Evolutionary conservation across 1,284 basidiomycete genomes (phyloP), one percentile per base, ranked within the genome.

Genomic region (Ganoderma leucocontextum): DNA sequence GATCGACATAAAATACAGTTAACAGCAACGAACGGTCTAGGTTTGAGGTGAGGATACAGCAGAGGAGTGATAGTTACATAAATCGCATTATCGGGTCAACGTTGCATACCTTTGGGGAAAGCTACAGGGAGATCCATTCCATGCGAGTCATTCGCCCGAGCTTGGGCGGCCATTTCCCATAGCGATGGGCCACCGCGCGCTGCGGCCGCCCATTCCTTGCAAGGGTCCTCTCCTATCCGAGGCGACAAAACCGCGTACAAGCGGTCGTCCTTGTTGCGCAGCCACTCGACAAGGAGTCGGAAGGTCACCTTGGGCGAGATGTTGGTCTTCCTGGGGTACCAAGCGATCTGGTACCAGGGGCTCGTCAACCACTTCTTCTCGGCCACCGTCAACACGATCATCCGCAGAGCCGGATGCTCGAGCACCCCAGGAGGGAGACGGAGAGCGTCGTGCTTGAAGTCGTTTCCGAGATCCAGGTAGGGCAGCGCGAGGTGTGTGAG

Each of bases 401-500:
- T 76, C 61, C 49, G 60, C 61, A 78, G 65, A 13, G 63, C 19
- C 12, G 41, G 63, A 42, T 72, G 73, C 41, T 74, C 66, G 12
- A 75, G 39, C 12, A 75, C 55, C 25, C 74, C 73, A 10, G 69
- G 66, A 2, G 77, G 75, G 6, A 77, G 57, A 22, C 75, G 73
- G 25, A 75, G 67, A 6, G 55, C 19, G 33, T 68, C 71, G 15
- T 68, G 70, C 41, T 60, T 62, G 41, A 72, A 65, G 63, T 72
- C 72, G 52, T 73, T 69, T 0, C 74, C 75, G 25, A 76, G 70
- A 62, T 75, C 74, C 36, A 76, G 69, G 67, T 74, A 75, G 4
- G 77, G 76, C 39, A 78, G 60, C 2, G 77, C 77, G 25, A 78
- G 70, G 59, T 78, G 75, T 0, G 76, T 78, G 38, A 78, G 76